Percentiles rank a stretch among this genome's conserved stretches.
phyloP scores from a whole-genome alignment of 2,329 filamentous ascomycete genomes.

The Cercospora sp. region DNA sequence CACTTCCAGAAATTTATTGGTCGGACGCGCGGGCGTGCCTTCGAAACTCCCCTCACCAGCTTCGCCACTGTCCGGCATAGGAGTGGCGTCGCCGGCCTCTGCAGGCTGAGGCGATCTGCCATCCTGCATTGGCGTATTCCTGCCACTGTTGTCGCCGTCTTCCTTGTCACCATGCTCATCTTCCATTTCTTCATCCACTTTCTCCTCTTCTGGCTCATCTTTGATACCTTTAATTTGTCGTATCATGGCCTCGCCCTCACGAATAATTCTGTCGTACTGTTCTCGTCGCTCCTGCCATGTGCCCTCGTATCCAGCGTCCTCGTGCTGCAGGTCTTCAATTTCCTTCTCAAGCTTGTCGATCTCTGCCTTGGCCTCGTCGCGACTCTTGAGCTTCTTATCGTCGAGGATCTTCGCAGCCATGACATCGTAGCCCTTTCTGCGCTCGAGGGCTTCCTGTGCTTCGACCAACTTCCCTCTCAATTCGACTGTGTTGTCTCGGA shows the following conservation, averaged over 20 bases:
- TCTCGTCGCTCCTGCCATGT: constrained; percentile 84
- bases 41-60: constrained; percentile 19
- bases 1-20: constrained; percentile 35
- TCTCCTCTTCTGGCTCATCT: constrained; percentile 84
- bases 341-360: constrained; percentile 83
- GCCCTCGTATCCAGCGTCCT: constrained; percentile 76
- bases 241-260: constrained; percentile 83
- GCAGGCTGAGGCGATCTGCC: constrained; percentile 34
- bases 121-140: constrained; percentile 50
- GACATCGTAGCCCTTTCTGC: constrained; percentile 84
- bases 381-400: constrained; percentile 74
- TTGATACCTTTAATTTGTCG: constrained; percentile 91
- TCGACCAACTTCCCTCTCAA: constrained; percentile 75
- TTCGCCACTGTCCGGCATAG: constrained; percentile 41
- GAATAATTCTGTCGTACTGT: constrained; percentile 85
- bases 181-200: constrained; percentile 69
- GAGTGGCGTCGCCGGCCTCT: constrained; percentile 40
- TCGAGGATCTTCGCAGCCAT: constrained; percentile 82
- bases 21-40: constrained; percentile 27
- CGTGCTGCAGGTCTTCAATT: constrained; percentile 80
- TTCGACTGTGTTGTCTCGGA: constrained; percentile 71
- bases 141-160: constrained; percentile 46
- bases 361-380: constrained; percentile 79
- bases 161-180: constrained; percentile 56
- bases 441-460: constrained; percentile 71